These are phyloP conservation scores for Trichosporon sp. DNA, from an alignment of 1,284 basidiomycete genomes.

Conservation along the genomic window DNA sequence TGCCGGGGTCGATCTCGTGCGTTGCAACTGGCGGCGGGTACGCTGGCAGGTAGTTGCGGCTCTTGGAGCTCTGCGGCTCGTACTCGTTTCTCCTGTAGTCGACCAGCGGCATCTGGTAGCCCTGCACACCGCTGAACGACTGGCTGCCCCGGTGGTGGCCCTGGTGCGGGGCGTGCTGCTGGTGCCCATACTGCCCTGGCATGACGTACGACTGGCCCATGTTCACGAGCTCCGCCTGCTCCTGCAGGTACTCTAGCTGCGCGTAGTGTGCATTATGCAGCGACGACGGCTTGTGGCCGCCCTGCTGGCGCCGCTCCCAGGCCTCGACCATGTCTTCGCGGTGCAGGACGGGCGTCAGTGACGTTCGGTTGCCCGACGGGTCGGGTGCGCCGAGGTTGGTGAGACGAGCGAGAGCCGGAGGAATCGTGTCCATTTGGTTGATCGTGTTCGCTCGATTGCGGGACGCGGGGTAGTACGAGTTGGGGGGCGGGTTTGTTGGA, in stretches of 20 bases:
- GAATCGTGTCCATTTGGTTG: constrained; percentile 75
- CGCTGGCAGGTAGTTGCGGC: constrained; percentile 35
- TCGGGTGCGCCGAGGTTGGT: constrained; percentile 79
- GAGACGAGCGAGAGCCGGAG: constrained; percentile 79
- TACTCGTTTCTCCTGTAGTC: constrained; percentile 31
- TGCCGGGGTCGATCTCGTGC: constrained; percentile 11
- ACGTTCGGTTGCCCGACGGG: constrained; percentile 61
- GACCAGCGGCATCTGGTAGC: constrained; percentile 43
- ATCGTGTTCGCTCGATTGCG: constrained; percentile 77
- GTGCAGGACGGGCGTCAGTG: constrained; percentile 79
- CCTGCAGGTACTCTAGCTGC: constrained; percentile 80
- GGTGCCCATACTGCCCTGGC: constrained; percentile 33
- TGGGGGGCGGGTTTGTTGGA: constrained; percentile 47
- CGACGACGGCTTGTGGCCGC: constrained; percentile 35
- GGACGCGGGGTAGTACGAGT: constrained; percentile 62
- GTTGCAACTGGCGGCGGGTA: constrained; percentile 46
- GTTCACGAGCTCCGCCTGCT: constrained; percentile 79
- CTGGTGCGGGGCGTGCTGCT: neutral
- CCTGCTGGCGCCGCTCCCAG: constrained; percentile 70
- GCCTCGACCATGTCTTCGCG: constrained; percentile 83
- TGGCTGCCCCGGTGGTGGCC: constrained; percentile 24
- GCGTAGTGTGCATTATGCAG: constrained; percentile 61
- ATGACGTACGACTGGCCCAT: constrained; percentile 37
- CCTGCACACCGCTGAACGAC: constrained; percentile 22
- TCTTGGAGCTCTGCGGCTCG: constrained; percentile 23